A percentile compares a stretch with the other conserved stretches of the same genome.
Evolutionary conservation across 345 rosid species (phyloP).

Genomic region (Aquilaria sinensis): DNA sequence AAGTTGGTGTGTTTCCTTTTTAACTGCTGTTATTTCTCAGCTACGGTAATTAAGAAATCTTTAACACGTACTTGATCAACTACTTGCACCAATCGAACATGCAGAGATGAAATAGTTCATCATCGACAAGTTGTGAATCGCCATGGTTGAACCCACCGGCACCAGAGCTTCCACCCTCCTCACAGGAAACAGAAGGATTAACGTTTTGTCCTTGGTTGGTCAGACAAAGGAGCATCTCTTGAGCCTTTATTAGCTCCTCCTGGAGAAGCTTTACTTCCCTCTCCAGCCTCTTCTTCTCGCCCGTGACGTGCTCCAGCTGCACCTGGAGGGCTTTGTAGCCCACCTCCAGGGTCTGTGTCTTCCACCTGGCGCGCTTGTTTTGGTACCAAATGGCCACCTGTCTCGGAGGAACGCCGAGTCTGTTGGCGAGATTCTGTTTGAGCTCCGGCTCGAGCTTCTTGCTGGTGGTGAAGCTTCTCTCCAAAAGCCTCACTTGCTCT

Average conservation of each 20-base stretch:
- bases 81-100: constrained; percentile 39
- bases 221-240: constrained; percentile 30
- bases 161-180: constrained; percentile 28
- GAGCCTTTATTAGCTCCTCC: constrained; percentile 55
- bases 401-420: constrained; percentile 63
- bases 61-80: constrained; percentile 43
- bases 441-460: constrained; percentile 71
- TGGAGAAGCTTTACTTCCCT: constrained; percentile 54
- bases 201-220: constrained; percentile 6
- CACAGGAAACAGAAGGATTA: constrained; percentile 21
- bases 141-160: too few species aligned
- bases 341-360: constrained; percentile 67
- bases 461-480: constrained; percentile 59
- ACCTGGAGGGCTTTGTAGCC: constrained; percentile 47
- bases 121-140: constrained; percentile 4
- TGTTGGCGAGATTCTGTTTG: constrained; percentile 61
- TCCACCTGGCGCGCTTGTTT: constrained; percentile 90
- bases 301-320: constrained; percentile 45
- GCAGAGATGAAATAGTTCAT: constrained; percentile 56
- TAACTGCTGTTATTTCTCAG: too few species aligned
- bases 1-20: too few species aligned
- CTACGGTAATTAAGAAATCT: too few species aligned
- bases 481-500: constrained; percentile 66
- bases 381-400: constrained; percentile 96
- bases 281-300: constrained; percentile 56